Base-by-base conservation (phyloP, 495 filamentous ascomycete species). In the Aspergillus campestris region DNA sequence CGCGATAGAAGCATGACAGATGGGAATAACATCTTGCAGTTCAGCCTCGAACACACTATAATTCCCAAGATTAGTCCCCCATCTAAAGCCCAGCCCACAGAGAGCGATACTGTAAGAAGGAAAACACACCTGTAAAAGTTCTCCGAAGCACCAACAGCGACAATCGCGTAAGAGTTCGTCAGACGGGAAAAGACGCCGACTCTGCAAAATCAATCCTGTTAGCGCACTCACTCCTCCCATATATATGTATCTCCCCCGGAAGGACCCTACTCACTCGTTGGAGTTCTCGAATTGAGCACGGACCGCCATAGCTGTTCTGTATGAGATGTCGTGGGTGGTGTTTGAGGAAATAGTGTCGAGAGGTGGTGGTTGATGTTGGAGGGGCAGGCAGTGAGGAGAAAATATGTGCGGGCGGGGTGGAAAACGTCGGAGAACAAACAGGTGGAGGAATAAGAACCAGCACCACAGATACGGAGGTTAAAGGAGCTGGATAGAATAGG, bases 241-340 rank as follows among this genome's bases (percentile, higher is more conserved):
- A 9, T 14, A 37, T 24, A 31, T 9, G 3, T 29, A 18, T 14
- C 31, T 24, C 10, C 18, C 18, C 18, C 2, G 18, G 4, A 24
- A 24, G 4, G 18, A 24, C 18, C 18, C 18, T 24, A 72, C 80
- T 62, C 67, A 97, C 92, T 97, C 92, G 75, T 97, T 96, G 52
- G 88, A 95, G 72, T 95, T 96, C 71, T 97, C 92, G 64, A 97
- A 98, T 73, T 92, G 83, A 45, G 85, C 84, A 64, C 85, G 81
- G 40, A 89, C 85, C 69, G 85, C 81, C 85, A 89, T 89, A 59
- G 45, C 59, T 52, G 12, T 1, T 24, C 18, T 24, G 18, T 1
- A 24, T 24, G 18, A 24, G 18, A 24, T 24, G 18, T 24, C 18
- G 18, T 24, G 18, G 18, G 18, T 24, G 18, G 1, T 24, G 18